These are phyloP conservation scores for Geotrichum reessii DNA, from an alignment of 1,139 yeast species.

Conservation along the genomic window DNA sequence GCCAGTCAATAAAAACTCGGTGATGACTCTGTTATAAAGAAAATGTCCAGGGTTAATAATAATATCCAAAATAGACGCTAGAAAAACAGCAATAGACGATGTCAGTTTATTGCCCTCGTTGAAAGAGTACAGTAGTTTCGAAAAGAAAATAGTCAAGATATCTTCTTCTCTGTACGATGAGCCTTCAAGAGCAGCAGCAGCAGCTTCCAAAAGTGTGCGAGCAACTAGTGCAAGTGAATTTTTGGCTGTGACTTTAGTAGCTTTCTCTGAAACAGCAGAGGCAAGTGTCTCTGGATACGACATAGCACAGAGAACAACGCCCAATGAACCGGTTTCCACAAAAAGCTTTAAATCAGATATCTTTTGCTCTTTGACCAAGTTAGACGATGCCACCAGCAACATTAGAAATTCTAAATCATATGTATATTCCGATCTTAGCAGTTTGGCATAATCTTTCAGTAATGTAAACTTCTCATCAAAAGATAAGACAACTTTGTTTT, in stretches of 20 bases:
- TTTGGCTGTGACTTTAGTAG: not conserved
- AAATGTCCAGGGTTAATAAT: conserved; percentile 63
- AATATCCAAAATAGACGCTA: conserved; percentile 53
- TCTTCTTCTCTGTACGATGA: conserved; percentile 53
- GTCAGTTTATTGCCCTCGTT: conserved; percentile 27
- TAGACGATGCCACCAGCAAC: conserved; percentile 30
- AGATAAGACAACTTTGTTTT: not conserved
- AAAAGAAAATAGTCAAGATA: conserved; percentile 52
- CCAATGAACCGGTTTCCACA: conserved; percentile 55
- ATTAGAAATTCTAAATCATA: conserved; percentile 34
- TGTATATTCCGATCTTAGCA: conserved; percentile 17
- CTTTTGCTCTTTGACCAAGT: conserved; percentile 25
- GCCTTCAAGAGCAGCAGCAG: conserved; percentile 14
- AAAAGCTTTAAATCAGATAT: conserved; percentile 51
- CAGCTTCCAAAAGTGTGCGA: conserved; percentile 10
- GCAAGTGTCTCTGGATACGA: conserved; percentile 15
- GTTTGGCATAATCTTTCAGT: conserved; percentile 14
- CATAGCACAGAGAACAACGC: conserved; percentile 51
- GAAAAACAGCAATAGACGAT: conserved; percentile 43
- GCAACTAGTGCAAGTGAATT: conserved; percentile 13
- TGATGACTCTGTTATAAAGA: conserved; percentile 59
- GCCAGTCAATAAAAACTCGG: conserved; percentile 39
- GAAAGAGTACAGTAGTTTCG: conserved; percentile 51
- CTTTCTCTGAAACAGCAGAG: not conserved
- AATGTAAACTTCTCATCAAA: conserved; percentile 14